Evolutionary conservation across 1,284 basidiomycete genomes (phyloP).

Genomic region (Thelephora terrestris): DNA sequence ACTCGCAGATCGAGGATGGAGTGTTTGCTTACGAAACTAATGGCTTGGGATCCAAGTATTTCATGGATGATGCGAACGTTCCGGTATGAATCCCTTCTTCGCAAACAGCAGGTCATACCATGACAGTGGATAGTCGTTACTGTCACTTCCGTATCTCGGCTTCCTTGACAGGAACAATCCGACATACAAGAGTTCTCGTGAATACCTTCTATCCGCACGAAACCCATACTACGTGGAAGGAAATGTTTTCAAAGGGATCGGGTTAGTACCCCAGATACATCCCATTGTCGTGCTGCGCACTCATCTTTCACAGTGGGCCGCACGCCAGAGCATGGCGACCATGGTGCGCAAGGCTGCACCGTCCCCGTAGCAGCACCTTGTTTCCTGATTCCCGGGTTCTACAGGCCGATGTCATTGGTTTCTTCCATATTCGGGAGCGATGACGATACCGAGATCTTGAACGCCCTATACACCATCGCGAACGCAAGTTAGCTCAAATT

Average conservation of each 20-base stretch:
- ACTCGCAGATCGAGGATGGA: constrained; percentile 40
- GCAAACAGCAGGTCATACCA: background rate
- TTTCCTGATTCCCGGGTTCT: constrained; percentile 4
- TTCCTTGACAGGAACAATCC: constrained; percentile 53
- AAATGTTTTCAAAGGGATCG: constrained; percentile 52
- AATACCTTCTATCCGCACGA: constrained; percentile 45
- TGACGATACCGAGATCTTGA: constrained; percentile 55
- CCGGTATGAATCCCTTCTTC: constrained; percentile 37
- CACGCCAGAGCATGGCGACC: constrained; percentile 65
- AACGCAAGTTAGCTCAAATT: constrained; percentile 36
- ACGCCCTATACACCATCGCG: constrained; percentile 48
- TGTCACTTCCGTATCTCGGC: constrained; percentile 70
- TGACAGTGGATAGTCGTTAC: constrained; percentile 39
- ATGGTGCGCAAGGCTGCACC: constrained; percentile 32
- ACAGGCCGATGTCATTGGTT: constrained; percentile 71
- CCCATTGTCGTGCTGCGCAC: background rate
- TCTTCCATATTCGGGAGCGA: constrained; percentile 66
- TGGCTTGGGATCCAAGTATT: constrained; percentile 57
- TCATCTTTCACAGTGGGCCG: constrained; percentile 44
- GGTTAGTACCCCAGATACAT: constrained; percentile 32
- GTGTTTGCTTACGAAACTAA: constrained; percentile 74
- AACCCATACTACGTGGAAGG: constrained; percentile 67
- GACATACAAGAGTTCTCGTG: constrained; percentile 51
- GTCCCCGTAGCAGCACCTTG: background rate
- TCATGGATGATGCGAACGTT: constrained; percentile 78